Percentiles rank a stretch among this genome's conserved stretches.
These are phyloP conservation scores for Trebouxia sp. DNA, from an alignment of 139 green algal species.

Conservation along the genomic window DNA sequence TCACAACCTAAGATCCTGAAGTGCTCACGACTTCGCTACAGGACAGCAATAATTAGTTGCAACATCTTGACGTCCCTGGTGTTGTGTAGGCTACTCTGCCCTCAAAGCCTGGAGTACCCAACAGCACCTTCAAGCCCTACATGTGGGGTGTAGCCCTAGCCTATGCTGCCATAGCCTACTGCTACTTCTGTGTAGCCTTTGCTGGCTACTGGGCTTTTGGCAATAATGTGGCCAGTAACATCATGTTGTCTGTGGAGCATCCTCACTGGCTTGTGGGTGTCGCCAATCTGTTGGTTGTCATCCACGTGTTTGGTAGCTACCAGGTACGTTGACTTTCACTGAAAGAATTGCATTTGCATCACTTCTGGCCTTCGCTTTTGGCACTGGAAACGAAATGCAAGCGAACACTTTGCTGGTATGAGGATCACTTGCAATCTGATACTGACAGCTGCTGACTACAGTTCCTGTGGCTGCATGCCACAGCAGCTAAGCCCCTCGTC, in stretches of 20 bases:
- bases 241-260: neutral
- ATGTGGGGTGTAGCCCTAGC: constrained; percentile 43
- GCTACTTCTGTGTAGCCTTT: constrained; percentile 31
- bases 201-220: constrained; percentile 38
- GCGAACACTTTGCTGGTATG: too few relatives aligned
- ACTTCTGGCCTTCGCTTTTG: too few relatives aligned
- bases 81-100: constrained; percentile 38
- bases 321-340: constrained; percentile 29
- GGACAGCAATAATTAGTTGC: too few relatives aligned
- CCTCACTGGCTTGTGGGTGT: constrained; percentile 34
- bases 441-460: neutral
- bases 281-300: constrained; percentile 13
- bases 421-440: neutral
- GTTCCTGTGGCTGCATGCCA: neutral
- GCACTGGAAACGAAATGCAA: too few relatives aligned
- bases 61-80: too few relatives aligned
- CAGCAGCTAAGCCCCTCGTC: too few relatives aligned
- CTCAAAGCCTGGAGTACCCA: constrained; percentile 22
- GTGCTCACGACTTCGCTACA: neutral
- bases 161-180: constrained; percentile 34
- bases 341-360: too few relatives aligned
- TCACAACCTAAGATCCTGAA: too few relatives aligned
- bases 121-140: constrained; percentile 29
- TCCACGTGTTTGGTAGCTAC: constrained; percentile 19
- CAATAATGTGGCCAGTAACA: constrained; percentile 22